Conservation (phyloP, 306 rosid species). For the Cicer cuneatum region DNA sequence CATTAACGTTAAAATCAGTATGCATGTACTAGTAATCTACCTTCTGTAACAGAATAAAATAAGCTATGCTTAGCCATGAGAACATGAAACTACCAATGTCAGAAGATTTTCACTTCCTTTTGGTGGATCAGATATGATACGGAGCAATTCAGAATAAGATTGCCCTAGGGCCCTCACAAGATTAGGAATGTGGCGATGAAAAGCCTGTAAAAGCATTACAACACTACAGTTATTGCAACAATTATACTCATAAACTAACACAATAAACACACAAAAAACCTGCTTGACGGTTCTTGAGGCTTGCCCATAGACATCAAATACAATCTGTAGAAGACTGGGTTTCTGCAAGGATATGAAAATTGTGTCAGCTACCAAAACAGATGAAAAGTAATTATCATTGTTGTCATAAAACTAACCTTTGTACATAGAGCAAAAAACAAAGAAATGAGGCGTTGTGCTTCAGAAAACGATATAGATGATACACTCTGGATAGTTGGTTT, state of each 20-base stretch:
- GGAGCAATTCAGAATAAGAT: slow-evolving; percentile 80
- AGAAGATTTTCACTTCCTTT: slow-evolving; percentile 96
- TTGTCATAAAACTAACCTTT: slow-evolving; percentile 65
- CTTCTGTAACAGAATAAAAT: slow-evolving; percentile 23
- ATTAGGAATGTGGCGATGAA: slow-evolving; percentile 91
- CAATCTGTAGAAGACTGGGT: slow-evolving; percentile 83
- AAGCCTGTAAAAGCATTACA: slow-evolving; percentile 67
- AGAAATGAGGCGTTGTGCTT: slow-evolving; percentile 85
- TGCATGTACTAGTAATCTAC: slow-evolving; percentile 11
- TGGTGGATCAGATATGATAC: slow-evolving; percentile 93
- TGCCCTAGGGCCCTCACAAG: slow-evolving; percentile 89
- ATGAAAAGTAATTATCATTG: slow-evolving; percentile 19
- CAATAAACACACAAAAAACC: slow-evolving; percentile 56
- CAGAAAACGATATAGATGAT: slow-evolving; percentile 68
- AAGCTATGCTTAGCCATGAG: slow-evolving; percentile 34
- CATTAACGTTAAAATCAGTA: slow-evolving; percentile 35
- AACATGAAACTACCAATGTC: slow-evolving; percentile 65
- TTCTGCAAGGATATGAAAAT: slow-evolving; percentile 65
- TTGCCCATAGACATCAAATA: slow-evolving; percentile 71
- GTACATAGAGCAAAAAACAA: slow-evolving; percentile 90
- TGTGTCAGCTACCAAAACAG: slow-evolving; percentile 33
- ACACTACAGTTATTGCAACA: background rate
- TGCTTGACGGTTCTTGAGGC: slow-evolving; percentile 81
- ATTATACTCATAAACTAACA: slow-evolving; percentile 22
- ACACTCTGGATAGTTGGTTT: slow-evolving; percentile 47